These are phyloP conservation scores for Barnettozyma siamensis DNA, from an alignment of 805 yeast genomes.

Conservation along the genomic window DNA sequence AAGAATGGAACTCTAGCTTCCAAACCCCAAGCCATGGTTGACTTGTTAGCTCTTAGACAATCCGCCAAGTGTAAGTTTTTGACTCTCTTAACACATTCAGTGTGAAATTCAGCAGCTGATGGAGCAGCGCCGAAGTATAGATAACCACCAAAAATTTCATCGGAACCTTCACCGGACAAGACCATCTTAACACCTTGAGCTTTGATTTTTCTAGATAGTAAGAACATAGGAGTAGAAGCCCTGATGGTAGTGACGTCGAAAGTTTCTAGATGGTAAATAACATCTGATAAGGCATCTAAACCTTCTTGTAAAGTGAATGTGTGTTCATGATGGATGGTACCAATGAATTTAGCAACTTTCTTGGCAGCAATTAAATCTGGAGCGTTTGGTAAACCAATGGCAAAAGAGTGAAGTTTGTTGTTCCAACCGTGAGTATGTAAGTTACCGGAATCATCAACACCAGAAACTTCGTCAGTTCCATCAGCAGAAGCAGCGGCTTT, in stretches of 20 bases:
- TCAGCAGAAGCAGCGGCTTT: slow-evolving; percentile 50
- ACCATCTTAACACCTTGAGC: slow-evolving; percentile 99
- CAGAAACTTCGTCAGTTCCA: slow-evolving; percentile 52
- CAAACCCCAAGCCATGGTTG: slow-evolving; percentile 99
- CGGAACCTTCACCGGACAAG: slow-evolving; percentile 97
- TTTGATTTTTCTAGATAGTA: slow-evolving; percentile 92
- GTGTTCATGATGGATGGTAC: slow-evolving; percentile 96
- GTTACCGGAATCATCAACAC: slow-evolving; percentile 86
- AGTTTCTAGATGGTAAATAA: slow-evolving; percentile 92
- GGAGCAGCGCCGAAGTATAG: slow-evolving; percentile 97
- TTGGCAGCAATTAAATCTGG: slow-evolving; percentile 96
- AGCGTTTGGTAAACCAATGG: slow-evolving; percentile 95
- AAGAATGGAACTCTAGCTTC: slow-evolving; percentile 99
- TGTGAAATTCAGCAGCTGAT: slow-evolving; percentile 85
- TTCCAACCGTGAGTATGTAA: slow-evolving; percentile 74
- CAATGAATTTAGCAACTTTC: slow-evolving; percentile 93
- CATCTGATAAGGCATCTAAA: slow-evolving; percentile 90
- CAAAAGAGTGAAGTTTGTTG: slow-evolving; percentile 87
- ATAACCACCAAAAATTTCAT: slow-evolving; percentile 98
- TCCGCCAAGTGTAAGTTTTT: slow-evolving; percentile 96
- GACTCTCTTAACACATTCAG: slow-evolving; percentile 92
- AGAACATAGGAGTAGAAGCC: slow-evolving; percentile 99
- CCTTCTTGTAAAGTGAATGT: slow-evolving; percentile 97
- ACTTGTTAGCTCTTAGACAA: slow-evolving; percentile 97
- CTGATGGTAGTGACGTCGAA: slow-evolving; percentile 98